phyloP scores from a whole-genome alignment of 441 rosid genomes.

The Viola pubescens region DNA sequence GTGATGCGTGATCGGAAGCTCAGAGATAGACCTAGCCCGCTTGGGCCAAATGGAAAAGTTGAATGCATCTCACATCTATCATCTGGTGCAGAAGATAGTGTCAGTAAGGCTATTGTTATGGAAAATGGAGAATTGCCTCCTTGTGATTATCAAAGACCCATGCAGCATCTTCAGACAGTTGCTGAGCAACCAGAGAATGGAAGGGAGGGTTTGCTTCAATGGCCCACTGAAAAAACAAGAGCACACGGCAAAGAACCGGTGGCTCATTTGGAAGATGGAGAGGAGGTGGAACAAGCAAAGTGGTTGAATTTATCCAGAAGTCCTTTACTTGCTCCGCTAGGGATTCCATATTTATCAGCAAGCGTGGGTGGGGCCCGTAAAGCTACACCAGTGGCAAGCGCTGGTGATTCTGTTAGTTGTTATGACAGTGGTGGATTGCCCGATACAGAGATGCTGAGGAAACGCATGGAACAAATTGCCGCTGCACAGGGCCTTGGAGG shows the following conservation, averaged over 20 bases:
- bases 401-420: constrained; percentile 33
- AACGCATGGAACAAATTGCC: constrained; percentile 73
- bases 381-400: constrained; percentile 30
- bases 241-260: constrained; percentile 33
- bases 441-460: constrained; percentile 54
- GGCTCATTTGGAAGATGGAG: constrained; percentile 37
- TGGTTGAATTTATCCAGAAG: constrained; percentile 30
- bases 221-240: constrained; percentile 28
- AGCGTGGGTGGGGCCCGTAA: constrained; percentile 60
- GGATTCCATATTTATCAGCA: constrained; percentile 58
- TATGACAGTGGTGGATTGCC: constrained; percentile 57
- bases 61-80: constrained; percentile 40
- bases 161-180: constrained; percentile 39
- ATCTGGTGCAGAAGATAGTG: constrained; percentile 34
- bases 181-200: constrained; percentile 49
- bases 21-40: constrained; percentile 67
- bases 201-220: constrained; percentile 31
- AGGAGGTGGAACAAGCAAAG: constrained; percentile 44
- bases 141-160: constrained; percentile 55
- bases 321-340: constrained; percentile 66
- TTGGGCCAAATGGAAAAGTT: constrained; percentile 78
- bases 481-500: constrained; percentile 67
- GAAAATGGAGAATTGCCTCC: constrained; percentile 63
- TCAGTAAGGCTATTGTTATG: constrained; percentile 24
- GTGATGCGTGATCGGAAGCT: constrained; percentile 52